A percentile compares a stretch with the other conserved stretches of the same genome.
Evolutionary conservation across 2,329 filamentous ascomycete species (phyloP).

Genomic region (Nemania bipapillata): DNA sequence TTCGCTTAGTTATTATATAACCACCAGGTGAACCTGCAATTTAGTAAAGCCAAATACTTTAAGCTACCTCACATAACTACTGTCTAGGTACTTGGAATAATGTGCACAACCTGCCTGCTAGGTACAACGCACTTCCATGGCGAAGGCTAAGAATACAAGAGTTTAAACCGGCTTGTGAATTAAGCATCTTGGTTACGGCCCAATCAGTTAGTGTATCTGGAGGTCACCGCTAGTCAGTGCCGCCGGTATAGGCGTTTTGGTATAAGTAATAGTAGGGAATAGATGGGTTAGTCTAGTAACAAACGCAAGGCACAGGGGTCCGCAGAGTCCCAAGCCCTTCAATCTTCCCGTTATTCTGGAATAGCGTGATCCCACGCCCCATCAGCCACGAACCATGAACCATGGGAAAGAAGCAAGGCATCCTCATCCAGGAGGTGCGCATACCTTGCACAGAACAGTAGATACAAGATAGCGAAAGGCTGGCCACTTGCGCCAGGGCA

Average conservation of each 20-base stretch:
- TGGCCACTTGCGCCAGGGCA: background rate
- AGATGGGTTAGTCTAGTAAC: conserved; percentile 14
- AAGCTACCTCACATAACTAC: too few relatives aligned
- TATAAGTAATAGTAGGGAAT: background rate
- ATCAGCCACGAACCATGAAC: conserved; percentile 13
- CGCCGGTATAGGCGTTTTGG: conserved; percentile 23
- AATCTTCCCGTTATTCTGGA: background rate
- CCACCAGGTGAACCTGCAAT: too few relatives aligned
- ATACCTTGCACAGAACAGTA: too few relatives aligned
- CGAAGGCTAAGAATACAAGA: background rate
- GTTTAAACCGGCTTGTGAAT: conserved; percentile 9
- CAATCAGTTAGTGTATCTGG: conserved; percentile 22
- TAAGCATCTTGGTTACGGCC: background rate
- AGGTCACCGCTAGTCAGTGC: conserved; percentile 35
- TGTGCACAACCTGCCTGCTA: background rate
- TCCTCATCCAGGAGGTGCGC: too few relatives aligned
- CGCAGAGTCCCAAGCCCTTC: conserved; percentile 8
- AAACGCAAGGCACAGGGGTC: conserved; percentile 30
- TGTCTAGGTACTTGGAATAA: too few relatives aligned
- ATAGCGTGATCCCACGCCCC: conserved; percentile 22
- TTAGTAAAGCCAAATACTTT: too few relatives aligned
- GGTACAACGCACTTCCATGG: background rate
- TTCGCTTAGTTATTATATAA: background rate
- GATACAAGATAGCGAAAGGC: conserved; percentile 10
- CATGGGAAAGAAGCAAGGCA: conserved; percentile 7